Evolutionary conservation across 108 stramenopile species (phyloP).

Genomic region (Nitzschia sp.): DNA sequence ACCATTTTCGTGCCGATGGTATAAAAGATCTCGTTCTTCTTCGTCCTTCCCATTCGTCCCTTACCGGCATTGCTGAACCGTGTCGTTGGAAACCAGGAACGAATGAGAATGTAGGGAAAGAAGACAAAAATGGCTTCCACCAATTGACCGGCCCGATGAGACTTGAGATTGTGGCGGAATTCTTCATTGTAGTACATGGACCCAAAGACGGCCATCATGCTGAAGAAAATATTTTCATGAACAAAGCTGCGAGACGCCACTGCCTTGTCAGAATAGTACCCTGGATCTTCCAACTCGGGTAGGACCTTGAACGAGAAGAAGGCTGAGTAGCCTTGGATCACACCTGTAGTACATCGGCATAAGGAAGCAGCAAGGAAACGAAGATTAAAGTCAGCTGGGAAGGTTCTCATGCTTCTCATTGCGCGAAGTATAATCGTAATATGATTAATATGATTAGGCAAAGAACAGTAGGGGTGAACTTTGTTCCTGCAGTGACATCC

Average conservation of each 20-base stretch:
- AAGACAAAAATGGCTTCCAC: slow-evolving; percentile 33
- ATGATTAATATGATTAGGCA: too few relatives aligned
- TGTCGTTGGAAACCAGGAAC: slow-evolving; percentile 41
- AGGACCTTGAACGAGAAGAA: slow-evolving; percentile 33
- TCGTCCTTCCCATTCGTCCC: slow-evolving; percentile 15
- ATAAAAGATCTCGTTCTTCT: slow-evolving; percentile 27
- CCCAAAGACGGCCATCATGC: slow-evolving; percentile 30
- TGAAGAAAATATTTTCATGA: slow-evolving; percentile 44
- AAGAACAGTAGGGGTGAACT: too few relatives aligned
- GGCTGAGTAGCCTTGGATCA: slow-evolving; percentile 35
- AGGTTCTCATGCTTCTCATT: too few relatives aligned
- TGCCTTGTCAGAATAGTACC: slow-evolving; percentile 45
- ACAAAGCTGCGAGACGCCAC: slow-evolving; percentile 42
- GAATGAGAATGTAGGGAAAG: slow-evolving; percentile 35
- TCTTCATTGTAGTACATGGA: slow-evolving; percentile 32
- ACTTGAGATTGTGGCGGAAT: slow-evolving; percentile 19
- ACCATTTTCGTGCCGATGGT: slow-evolving; percentile 26
- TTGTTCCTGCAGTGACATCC: too few relatives aligned
- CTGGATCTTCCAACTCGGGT: slow-evolving; percentile 41
- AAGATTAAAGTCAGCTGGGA: background rate
- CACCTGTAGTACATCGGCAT: slow-evolving; percentile 8
- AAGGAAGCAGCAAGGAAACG: background rate
- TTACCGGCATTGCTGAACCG: slow-evolving; percentile 36
- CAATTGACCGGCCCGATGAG: slow-evolving; percentile 19
- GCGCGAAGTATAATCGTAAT: too few relatives aligned